A percentile compares a stretch with the other conserved stretches of the same genome.
Evolutionary conservation across 1,139 yeast species (phyloP).

Genomic region (Suhomyces anneliseae): DNA sequence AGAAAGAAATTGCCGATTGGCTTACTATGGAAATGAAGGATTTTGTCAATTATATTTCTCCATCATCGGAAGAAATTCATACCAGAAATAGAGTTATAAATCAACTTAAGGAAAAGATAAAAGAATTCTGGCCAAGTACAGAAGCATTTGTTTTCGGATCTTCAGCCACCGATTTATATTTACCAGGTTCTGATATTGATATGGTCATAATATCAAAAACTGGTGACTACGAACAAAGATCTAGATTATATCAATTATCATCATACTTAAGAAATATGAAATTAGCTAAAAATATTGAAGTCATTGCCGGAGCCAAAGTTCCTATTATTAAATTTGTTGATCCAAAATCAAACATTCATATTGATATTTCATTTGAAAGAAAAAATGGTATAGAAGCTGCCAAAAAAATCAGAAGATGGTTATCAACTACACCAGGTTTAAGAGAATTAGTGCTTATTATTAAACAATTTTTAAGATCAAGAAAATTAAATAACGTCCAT

Average conservation of each 20-base stretch:
- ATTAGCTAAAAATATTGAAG: constrained; percentile 75
- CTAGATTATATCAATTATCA: constrained; percentile 71
- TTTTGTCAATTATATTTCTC: constrained; percentile 84
- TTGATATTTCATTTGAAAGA: constrained; percentile 91
- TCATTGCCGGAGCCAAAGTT: constrained; percentile 88
- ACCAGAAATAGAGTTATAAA: constrained; percentile 68
- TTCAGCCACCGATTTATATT: constrained; percentile 87
- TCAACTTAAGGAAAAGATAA: constrained; percentile 57
- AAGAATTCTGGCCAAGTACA: constrained; percentile 73
- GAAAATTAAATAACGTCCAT: constrained; percentile 87
- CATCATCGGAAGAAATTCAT: constrained; percentile 72
- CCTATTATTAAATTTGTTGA: constrained; percentile 95
- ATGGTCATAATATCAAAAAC: constrained; percentile 76
- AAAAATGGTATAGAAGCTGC: constrained; percentile 88
- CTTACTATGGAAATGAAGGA: constrained; percentile 84
- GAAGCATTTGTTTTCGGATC: constrained; percentile 91
- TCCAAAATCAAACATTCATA: constrained; percentile 65
- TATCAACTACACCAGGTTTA: constrained; percentile 71
- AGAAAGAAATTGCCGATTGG: constrained; percentile 82
- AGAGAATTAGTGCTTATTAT: constrained; percentile 82
- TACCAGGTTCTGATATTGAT: constrained; percentile 97
- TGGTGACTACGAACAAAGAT: constrained; percentile 67
- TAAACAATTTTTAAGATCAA: constrained; percentile 80
- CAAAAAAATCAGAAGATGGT: constrained; percentile 73
- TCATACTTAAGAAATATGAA: constrained; percentile 62